Percentiles rank a stretch among this genome's conserved stretches.
Evolutionary conservation across 2,329 filamentous ascomycete genomes (phyloP).

Genomic region (Hirsutella minnesotensis): DNA sequence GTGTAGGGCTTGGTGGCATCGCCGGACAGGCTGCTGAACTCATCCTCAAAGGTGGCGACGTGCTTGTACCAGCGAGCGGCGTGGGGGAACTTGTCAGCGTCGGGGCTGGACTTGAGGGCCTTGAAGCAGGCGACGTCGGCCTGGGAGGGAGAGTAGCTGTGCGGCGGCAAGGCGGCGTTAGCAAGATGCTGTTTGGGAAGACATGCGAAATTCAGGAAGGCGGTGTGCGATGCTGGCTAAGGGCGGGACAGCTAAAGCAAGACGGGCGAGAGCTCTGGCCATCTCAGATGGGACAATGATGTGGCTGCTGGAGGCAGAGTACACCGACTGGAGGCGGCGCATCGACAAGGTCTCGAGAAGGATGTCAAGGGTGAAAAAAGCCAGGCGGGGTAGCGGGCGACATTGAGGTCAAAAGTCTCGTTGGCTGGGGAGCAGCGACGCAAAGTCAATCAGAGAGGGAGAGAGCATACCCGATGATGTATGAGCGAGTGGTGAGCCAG

Average conservation of each 20-base stretch:
- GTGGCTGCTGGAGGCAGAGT: neutral
- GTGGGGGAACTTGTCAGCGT: conserved; percentile 80
- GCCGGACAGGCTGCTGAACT: conserved; percentile 83
- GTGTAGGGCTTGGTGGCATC: conserved; percentile 83
- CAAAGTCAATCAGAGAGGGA: neutral
- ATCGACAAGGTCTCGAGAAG: neutral
- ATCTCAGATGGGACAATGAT: neutral
- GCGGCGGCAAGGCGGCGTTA: neutral
- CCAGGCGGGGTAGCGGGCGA: neutral
- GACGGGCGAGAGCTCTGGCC: too few species aligned
- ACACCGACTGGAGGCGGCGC: too few species aligned
- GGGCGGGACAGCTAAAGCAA: too few species aligned
- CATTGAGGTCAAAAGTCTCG: neutral
- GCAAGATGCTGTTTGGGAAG: too few species aligned
- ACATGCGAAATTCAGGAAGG: too few species aligned
- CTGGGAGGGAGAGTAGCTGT: conserved; percentile 61
- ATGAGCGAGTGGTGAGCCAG: conserved; percentile 61
- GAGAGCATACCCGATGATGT: conserved; percentile 60
- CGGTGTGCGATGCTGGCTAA: too few species aligned
- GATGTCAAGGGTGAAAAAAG: neutral
- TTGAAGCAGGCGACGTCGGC: conserved; percentile 96
- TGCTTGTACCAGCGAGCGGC: conserved; percentile 99
- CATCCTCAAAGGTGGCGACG: conserved; percentile 82
- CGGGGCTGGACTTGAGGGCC: conserved; percentile 65
- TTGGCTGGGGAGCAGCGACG: neutral